A percentile compares a stretch with the other conserved stretches of the same genome.
Conservation (phyloP, 73 alveolate genomes). For the Diophrys appendiculata region DNA sequence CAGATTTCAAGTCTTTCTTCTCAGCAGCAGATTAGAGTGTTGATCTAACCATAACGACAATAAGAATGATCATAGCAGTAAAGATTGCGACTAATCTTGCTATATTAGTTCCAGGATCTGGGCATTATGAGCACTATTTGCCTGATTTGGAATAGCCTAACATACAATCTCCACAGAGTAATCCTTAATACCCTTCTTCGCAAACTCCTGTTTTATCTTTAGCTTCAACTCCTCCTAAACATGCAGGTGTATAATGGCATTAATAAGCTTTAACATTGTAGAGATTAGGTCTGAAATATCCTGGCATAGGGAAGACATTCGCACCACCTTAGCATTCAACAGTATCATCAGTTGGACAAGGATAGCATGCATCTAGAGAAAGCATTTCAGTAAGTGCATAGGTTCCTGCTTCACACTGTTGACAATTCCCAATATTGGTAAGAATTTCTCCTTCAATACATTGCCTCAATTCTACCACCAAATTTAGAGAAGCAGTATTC, state of each 20-base stretch:
- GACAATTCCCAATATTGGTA: neutral
- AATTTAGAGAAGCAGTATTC: neutral
- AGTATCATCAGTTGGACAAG: neutral
- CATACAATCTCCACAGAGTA: slow-evolving; percentile 56
- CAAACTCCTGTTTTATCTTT: slow-evolving; percentile 34
- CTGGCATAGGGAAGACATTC: neutral
- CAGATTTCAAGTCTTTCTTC: slow-evolving; percentile 16
- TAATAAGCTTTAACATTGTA: neutral
- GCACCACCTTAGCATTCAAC: neutral
- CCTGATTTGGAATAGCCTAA: slow-evolving; percentile 22
- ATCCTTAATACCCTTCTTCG: slow-evolving; percentile 49
- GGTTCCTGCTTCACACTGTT: neutral
- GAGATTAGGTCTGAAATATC: neutral
- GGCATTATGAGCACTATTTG: slow-evolving; percentile 46
- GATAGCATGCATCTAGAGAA: neutral
- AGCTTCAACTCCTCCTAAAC: neutral
- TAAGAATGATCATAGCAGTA: slow-evolving; percentile 3
- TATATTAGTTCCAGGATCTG: slow-evolving; percentile 19
- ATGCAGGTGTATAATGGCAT: neutral
- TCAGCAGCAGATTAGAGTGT: slow-evolving; percentile 40
- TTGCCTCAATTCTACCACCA: neutral
- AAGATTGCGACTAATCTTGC: slow-evolving; percentile 14
- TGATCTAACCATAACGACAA: slow-evolving; percentile 38
- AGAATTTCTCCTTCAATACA: neutral
- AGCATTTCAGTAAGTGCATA: neutral